Conservation (phyloP, 176 grass and related monocot genomes). For the Areca catechu region DNA sequence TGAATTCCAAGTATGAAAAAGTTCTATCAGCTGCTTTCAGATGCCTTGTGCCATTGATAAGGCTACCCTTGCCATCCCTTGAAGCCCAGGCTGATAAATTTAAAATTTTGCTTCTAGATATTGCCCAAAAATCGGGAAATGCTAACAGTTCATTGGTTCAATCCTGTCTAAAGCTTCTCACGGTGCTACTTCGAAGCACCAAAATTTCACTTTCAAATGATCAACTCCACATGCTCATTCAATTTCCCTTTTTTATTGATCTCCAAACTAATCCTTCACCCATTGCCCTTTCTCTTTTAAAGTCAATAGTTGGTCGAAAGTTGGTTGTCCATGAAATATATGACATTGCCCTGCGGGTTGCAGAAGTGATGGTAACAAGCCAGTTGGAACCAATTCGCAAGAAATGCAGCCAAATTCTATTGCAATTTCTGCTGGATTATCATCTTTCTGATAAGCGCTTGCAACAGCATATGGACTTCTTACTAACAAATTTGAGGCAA, state of each 20-base stretch:
- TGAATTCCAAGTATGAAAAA: conserved; percentile 77
- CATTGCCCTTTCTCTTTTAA: conserved; percentile 74
- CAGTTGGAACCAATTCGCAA: conserved; percentile 63
- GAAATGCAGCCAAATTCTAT: conserved; percentile 74
- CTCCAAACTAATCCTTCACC: conserved; percentile 84
- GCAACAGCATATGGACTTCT: conserved; percentile 93
- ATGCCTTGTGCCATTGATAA: conserved; percentile 64
- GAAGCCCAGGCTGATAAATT: conserved; percentile 50
- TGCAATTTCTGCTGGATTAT: conserved; percentile 87
- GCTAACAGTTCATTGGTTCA: conserved; percentile 58
- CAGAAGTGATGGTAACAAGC: conserved; percentile 84
- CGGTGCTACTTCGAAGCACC: conserved; percentile 56
- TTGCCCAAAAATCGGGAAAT: conserved; percentile 71
- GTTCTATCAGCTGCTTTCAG: conserved; percentile 72
- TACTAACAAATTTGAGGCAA: conserved; percentile 77
- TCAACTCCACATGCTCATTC: conserved; percentile 63
- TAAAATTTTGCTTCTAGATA: conserved; percentile 75
- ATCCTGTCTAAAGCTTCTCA: conserved; percentile 74
- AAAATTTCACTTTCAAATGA: conserved; percentile 77
- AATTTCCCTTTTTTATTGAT: conserved; percentile 82
- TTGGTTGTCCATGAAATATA: conserved; percentile 83
- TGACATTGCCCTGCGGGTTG: conserved; percentile 74
- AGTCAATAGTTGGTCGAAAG: conserved; percentile 75
- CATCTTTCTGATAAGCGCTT: conserved; percentile 73
- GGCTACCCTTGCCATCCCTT: conserved; percentile 75